phyloP scores from a whole-genome alignment of 345 rosid genomes.

The Linum trigynum region DNA sequence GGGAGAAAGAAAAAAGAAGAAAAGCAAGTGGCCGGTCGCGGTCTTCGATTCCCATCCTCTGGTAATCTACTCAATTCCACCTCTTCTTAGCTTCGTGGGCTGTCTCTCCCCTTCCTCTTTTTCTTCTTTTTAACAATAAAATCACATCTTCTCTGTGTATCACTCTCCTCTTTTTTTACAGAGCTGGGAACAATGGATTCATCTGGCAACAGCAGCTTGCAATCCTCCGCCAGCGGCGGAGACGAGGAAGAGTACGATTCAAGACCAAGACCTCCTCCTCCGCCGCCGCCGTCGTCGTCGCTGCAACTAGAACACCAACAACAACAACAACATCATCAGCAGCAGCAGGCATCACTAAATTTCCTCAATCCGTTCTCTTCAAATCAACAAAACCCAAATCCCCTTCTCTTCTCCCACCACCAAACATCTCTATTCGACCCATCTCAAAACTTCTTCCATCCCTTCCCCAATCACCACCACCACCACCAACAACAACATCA shows the following conservation, averaged over 20 bases:
- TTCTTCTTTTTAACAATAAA: too few species aligned
- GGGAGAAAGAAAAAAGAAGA: too few species aligned
- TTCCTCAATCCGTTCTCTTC: background rate
- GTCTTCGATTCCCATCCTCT: too few species aligned
- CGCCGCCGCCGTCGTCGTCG: background rate
- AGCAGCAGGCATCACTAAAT: too few species aligned
- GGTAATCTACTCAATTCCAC: background rate
- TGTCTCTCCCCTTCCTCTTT: too few species aligned
- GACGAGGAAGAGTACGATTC: constrained; percentile 61
- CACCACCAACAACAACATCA: background rate
- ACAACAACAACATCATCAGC: background rate
- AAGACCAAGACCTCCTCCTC: constrained; percentile 19
- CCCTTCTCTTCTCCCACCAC: constrained; percentile 23
- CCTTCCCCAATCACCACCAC: constrained; percentile 20
- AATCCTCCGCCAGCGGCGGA: constrained; percentile 68
- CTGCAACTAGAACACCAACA: background rate
- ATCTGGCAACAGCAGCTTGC: constrained; percentile 46
- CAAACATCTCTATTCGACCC: constrained; percentile 28
- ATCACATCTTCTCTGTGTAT: background rate
- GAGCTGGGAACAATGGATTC: constrained; percentile 48
- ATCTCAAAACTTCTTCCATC: constrained; percentile 23
- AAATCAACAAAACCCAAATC: constrained; percentile 9
- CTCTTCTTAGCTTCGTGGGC: background rate
- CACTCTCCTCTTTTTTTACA: background rate
- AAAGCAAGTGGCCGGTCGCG: too few species aligned